Conservation (phyloP, 2,329 filamentous ascomycete genomes). For the Nemania diffusa region DNA sequence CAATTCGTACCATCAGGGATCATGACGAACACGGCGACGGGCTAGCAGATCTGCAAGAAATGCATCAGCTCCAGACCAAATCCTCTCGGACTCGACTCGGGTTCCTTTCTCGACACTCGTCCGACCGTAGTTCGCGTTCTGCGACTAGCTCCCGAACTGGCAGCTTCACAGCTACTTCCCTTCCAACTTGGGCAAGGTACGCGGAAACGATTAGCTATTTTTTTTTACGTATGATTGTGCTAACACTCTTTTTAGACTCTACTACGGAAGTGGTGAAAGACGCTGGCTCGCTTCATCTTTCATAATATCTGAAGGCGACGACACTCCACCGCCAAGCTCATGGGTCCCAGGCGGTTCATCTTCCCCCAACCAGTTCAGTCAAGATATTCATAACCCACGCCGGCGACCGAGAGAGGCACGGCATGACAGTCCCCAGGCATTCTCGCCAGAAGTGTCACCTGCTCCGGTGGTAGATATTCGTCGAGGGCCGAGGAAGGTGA, state of each 20-base stretch:
- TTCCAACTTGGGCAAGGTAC: conserved; percentile 67
- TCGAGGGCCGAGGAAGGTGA: conserved; percentile 57
- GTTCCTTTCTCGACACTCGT: conserved; percentile 60
- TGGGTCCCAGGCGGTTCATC: conserved; percentile 59
- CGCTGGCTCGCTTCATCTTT: conserved; percentile 62
- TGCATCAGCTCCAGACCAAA: conserved; percentile 58
- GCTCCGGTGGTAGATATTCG: conserved; percentile 46
- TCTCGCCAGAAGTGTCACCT: conserved; percentile 58
- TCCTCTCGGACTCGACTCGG: conserved; percentile 66
- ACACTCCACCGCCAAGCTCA: conserved; percentile 60
- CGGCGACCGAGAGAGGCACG: conserved; percentile 47
- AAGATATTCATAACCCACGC: conserved; percentile 47
- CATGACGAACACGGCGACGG: conserved; percentile 73
- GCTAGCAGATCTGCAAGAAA: conserved; percentile 66
- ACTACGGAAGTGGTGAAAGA: conserved; percentile 75
- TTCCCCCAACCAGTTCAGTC: conserved; percentile 59
- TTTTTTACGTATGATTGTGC: not conserved
- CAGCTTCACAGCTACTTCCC: conserved; percentile 57
- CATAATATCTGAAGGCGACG: conserved; percentile 59
- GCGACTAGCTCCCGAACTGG: conserved; percentile 60
- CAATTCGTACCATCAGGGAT: conserved; percentile 62
- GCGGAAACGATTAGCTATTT: conserved; percentile 22
- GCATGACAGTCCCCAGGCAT: conserved; percentile 48
- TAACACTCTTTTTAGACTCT: conserved; percentile 61
- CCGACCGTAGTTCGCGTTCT: conserved; percentile 64